Percentiles rank a stretch among this genome's conserved stretches.
Conservation (phyloP, 805 yeast genomes). For the Maudiozyma saulgeensis region DNA sequence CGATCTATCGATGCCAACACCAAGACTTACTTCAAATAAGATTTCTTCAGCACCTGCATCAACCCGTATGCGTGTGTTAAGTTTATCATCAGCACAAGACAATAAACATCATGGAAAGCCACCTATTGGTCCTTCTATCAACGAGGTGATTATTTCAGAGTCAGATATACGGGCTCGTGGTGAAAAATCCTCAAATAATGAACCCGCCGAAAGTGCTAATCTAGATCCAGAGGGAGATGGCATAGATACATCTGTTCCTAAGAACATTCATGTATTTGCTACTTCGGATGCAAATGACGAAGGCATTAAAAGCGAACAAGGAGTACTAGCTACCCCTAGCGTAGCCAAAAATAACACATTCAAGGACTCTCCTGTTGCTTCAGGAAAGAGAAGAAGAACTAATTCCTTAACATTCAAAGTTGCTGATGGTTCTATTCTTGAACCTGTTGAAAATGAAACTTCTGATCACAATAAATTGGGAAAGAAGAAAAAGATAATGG, state of each 20-base stretch:
- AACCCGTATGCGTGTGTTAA: too few relatives aligned
- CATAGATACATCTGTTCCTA: too few relatives aligned
- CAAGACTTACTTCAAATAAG: background rate
- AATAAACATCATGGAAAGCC: too few relatives aligned
- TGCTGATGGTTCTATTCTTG: background rate
- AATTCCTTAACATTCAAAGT: background rate
- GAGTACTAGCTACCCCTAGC: background rate
- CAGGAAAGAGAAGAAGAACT: background rate
- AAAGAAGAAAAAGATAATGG: background rate
- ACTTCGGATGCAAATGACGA: too few relatives aligned
- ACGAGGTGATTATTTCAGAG: too few relatives aligned
- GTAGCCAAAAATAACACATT: background rate
- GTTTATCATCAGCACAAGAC: too few relatives aligned
- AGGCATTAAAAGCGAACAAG: background rate
- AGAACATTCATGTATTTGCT: too few relatives aligned
- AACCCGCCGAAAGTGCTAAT: too few relatives aligned
- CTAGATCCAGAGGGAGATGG: too few relatives aligned
- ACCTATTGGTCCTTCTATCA: too few relatives aligned
- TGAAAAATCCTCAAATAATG: too few relatives aligned
- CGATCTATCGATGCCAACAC: background rate
- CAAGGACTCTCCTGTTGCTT: background rate
- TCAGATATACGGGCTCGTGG: too few relatives aligned
- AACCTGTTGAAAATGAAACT: background rate
- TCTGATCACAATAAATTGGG: background rate
- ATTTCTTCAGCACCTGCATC: background rate